Evolutionary conservation across 1,284 basidiomycete species (phyloP), one percentile per base, ranked within the genome.

Genomic region (Thecaphora thlaspeos): DNA sequence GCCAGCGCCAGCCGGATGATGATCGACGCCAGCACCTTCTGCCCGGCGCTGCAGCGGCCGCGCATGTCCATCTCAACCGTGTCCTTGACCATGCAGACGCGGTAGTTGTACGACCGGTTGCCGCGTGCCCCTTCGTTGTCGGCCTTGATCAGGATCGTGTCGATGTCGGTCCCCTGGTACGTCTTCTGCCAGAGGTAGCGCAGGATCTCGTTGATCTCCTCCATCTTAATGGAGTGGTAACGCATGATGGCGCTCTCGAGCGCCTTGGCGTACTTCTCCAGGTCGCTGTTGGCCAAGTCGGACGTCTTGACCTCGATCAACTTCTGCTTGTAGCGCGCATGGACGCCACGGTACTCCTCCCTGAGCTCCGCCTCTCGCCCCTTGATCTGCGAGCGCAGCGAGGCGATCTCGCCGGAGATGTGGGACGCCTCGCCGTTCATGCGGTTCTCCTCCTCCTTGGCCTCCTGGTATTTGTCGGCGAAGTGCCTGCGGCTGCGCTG

Each of bases 21-120:
- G 79, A 98, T 97, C n/a, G 91, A 95, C 24, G 95, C 95, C 53
- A 98, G 81, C 83, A 97, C 96, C 81, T 98, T 99, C 79, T 99
- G 95, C 0, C 95, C 95, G 0, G 95, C 95, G 19, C 90, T 93
- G 79, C 95, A 99, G 57, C 95, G 86, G 24, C 95, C 95, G 55
- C 94, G 87, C 94, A 99, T 99, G 78, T 99, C 94, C 87, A 99
- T 93, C 80, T 98, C 94, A 2, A 96, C 92, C 72, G 91, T 88
- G 77, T 97, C 93, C 81, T 97, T 98, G 57, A 89, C 89, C 94
- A 98, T 98, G 81, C 84, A 61, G 66, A 93, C 95, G 54, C 95
- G 84, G 80, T 99, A 99, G 79, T 98, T 98, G 83, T 99, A 98
- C n/a, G 91, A 90, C 10, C 73, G 46, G 40, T 70, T 55, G 36